Conservation (phyloP, 495 filamentous ascomycete species). For the Penicillium odoratum region DNA sequence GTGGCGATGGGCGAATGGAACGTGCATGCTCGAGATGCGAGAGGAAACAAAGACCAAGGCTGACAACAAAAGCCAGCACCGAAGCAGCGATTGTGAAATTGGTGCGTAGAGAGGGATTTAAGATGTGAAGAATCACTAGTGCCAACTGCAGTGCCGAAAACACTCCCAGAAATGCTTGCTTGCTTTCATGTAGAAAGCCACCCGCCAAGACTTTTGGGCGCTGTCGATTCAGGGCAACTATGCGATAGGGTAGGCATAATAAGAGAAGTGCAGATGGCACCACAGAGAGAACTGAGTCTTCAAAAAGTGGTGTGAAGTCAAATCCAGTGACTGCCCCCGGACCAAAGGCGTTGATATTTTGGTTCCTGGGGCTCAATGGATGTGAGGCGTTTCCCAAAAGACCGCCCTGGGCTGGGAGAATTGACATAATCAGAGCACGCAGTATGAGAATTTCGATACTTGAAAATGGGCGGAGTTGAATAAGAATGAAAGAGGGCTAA, state of each 20-base stretch:
- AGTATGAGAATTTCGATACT: too few species aligned
- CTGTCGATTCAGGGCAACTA: background rate
- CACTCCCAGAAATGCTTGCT: background rate
- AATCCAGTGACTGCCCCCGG: background rate
- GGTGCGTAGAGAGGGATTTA: background rate
- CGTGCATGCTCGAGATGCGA: slow-evolving; percentile 7
- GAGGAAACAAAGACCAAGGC: slow-evolving; percentile 4
- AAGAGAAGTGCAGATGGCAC: slow-evolving; percentile 4
- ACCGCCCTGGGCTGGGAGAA: too few species aligned
- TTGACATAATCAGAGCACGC: too few species aligned
- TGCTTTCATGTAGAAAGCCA: slow-evolving; percentile 5
- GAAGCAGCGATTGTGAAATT: slow-evolving; percentile 2
- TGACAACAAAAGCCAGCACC: background rate
- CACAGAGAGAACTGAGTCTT: slow-evolving; percentile 2
- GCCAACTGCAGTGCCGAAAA: background rate
- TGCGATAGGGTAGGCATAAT: slow-evolving; percentile 1
- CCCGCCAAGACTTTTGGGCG: background rate
- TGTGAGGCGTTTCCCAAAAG: too few species aligned
- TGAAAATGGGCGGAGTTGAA: too few species aligned
- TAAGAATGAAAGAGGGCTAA: too few species aligned
- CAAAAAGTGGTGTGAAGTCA: slow-evolving; percentile 9
- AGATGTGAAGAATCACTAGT: background rate
- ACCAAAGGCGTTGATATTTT: too few species aligned
- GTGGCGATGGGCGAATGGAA: slow-evolving; percentile 2
- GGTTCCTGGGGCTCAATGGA: too few species aligned